A percentile compares a stretch with the other conserved stretches of the same genome.
Evolutionary conservation across 257 asterid genomes (phyloP).

Genomic region (Salvia miltiorrhiza): DNA sequence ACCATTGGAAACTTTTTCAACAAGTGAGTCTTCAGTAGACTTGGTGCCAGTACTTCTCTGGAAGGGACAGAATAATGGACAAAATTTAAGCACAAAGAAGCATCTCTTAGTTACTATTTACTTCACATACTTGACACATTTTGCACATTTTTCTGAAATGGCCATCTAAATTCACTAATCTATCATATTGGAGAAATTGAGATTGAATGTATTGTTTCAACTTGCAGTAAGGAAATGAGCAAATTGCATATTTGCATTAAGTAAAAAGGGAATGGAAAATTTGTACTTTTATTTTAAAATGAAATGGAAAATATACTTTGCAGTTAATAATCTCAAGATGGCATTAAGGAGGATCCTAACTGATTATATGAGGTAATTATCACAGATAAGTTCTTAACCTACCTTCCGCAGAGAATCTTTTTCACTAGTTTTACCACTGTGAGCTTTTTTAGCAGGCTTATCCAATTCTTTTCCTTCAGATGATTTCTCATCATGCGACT

Average conservation of each 20-base stretch:
- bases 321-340: neutral
- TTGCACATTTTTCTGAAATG: neutral
- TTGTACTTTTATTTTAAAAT: neutral
- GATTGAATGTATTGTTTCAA: neutral
- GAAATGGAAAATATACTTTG: neutral
- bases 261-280: neutral
- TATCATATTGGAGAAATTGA: slow-evolving; percentile 1
- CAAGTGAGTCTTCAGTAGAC: slow-evolving; percentile 35
- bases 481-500: slow-evolving; percentile 35
- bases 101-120: neutral
- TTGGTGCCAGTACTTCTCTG: slow-evolving; percentile 56
- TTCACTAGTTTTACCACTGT: slow-evolving; percentile 31
- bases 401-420: slow-evolving; percentile 67
- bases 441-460: slow-evolving; percentile 31
- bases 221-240: neutral
- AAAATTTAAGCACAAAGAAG: slow-evolving; percentile 8
- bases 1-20: slow-evolving; percentile 34
- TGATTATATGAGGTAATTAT: neutral
- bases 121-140: neutral
- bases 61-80: slow-evolving; percentile 20
- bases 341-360: neutral
- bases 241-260: neutral
- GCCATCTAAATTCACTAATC: slow-evolving; percentile 11
- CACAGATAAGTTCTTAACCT: slow-evolving; percentile 25
- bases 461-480: slow-evolving; percentile 35